phyloP scores from a whole-genome alignment of 345 rosid genomes.

The Carallia brachiata region DNA sequence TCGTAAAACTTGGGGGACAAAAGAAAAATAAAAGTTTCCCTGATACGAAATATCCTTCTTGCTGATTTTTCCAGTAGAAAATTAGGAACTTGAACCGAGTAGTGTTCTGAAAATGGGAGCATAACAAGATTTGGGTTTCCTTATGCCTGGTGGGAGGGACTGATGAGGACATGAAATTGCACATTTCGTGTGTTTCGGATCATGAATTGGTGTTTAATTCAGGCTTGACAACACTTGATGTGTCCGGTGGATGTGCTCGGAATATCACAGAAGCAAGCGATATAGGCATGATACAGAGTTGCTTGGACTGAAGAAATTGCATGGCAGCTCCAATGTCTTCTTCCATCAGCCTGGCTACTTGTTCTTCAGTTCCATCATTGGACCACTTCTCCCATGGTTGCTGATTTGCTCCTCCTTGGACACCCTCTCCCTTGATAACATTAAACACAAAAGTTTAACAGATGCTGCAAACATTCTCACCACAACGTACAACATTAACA shows the following conservation, averaged over 20 bases:
- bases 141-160: slow-evolving; percentile 5
- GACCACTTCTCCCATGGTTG: slow-evolving; percentile 79
- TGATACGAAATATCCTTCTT: not conserved
- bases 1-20: slow-evolving; percentile 14
- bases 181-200: not conserved
- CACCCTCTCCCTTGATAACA: slow-evolving; percentile 45
- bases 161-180: slow-evolving; percentile 2
- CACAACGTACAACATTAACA: not conserved
- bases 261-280: slow-evolving; percentile 68
- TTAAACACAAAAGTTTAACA: slow-evolving; percentile 1
- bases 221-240: slow-evolving; percentile 41
- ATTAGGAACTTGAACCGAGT: slow-evolving; percentile 10
- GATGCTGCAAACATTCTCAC: not conserved
- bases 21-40: slow-evolving; percentile 12
- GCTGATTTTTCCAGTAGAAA: slow-evolving; percentile 12
- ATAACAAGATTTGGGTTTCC: slow-evolving; percentile 10
- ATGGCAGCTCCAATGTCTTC: slow-evolving; percentile 73
- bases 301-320: slow-evolving; percentile 80
- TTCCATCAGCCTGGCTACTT: slow-evolving; percentile 77
- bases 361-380: slow-evolving; percentile 62
- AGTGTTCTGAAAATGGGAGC: not conserved
- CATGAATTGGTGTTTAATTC: slow-evolving; percentile 48
- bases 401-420: slow-evolving; percentile 37
- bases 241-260: slow-evolving; percentile 41
- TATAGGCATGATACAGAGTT: slow-evolving; percentile 74